Percentiles rank a stretch among this genome's conserved stretches.
Evolutionary conservation across 1,284 basidiomycete genomes (phyloP).

Genomic region (Heterobasidion annosum): DNA sequence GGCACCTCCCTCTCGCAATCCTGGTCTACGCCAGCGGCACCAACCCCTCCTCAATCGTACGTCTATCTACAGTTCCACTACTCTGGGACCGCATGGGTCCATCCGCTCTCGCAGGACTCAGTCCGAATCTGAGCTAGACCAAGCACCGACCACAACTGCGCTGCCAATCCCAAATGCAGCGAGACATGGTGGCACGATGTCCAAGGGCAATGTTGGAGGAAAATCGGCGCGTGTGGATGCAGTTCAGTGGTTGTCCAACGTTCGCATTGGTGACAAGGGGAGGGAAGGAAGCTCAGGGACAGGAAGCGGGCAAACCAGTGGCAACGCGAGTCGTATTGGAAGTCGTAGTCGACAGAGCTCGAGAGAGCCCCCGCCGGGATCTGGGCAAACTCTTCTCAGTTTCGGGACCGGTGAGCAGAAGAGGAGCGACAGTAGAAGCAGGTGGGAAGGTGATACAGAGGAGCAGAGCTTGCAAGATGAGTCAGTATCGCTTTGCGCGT

Average conservation of each 20-base stretch:
- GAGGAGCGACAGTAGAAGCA: constrained; percentile 35
- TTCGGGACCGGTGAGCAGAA: not conserved
- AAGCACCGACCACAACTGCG: constrained; percentile 10
- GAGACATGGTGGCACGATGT: constrained; percentile 43
- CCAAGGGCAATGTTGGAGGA: constrained; percentile 42
- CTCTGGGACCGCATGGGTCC: constrained; percentile 7
- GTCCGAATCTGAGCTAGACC: constrained; percentile 11
- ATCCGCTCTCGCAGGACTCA: constrained; percentile 16
- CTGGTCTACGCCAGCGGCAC: not conserved
- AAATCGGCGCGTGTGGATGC: constrained; percentile 51
- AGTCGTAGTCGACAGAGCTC: constrained; percentile 25
- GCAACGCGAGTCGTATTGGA: constrained; percentile 28
- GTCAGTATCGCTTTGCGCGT: constrained; percentile 29
- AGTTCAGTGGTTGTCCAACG: constrained; percentile 62
- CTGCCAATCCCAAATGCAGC: constrained; percentile 12
- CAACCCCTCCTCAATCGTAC: not conserved
- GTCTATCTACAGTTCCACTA: constrained; percentile 21
- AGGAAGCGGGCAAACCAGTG: constrained; percentile 39
- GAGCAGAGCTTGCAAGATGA: constrained; percentile 70
- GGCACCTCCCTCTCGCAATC: constrained; percentile 27
- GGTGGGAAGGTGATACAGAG: constrained; percentile 30
- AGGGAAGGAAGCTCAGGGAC: constrained; percentile 44
- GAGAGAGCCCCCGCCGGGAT: constrained; percentile 8
- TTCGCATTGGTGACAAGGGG: constrained; percentile 42
- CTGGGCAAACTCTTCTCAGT: not conserved